Evolutionary conservation across 192 early-diverging fungal genomes (phyloP).

Genomic region (Linnemannia hyalina): DNA sequence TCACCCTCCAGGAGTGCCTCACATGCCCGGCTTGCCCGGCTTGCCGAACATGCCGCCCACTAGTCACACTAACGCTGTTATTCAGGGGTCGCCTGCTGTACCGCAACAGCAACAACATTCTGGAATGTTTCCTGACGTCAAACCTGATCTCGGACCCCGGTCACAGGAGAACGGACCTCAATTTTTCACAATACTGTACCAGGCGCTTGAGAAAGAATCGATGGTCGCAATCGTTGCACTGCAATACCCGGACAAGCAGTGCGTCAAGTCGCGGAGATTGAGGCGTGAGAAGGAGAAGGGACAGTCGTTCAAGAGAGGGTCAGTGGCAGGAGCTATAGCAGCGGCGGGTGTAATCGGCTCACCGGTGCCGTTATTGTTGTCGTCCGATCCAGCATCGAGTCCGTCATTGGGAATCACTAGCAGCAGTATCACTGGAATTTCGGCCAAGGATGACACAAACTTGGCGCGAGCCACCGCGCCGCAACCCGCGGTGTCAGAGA

Average conservation of each 20-base stretch:
- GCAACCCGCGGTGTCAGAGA: conserved; percentile 8
- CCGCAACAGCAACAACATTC: not conserved
- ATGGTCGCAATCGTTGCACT: conserved; percentile 51
- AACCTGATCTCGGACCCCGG: not conserved
- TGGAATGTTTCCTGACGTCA: not conserved
- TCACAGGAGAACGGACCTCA: conserved; percentile 14
- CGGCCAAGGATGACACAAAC: conserved; percentile 29
- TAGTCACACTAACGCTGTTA: conserved; percentile 1
- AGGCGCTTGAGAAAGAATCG: conserved; percentile 27
- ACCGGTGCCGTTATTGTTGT: not conserved
- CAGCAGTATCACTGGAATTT: not conserved
- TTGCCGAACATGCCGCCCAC: conserved; percentile 37
- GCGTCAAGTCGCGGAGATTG: conserved; percentile 32
- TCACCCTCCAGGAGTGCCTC: conserved; percentile 9
- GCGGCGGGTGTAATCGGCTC: not conserved
- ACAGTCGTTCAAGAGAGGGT: not conserved
- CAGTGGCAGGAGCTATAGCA: not conserved
- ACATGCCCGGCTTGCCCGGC: not conserved
- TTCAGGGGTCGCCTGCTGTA: conserved; percentile 2
- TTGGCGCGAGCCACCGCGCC: conserved; percentile 17
- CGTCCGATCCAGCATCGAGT: not conserved
- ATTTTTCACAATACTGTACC: conserved; percentile 32
- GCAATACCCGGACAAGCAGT: conserved; percentile 46
- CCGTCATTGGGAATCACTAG: conserved; percentile 1
- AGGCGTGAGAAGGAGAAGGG: conserved; percentile 43